These are phyloP conservation scores for Apiospora koreana DNA, from an alignment of 2,329 filamentous ascomycete species.

Conservation along the genomic window DNA sequence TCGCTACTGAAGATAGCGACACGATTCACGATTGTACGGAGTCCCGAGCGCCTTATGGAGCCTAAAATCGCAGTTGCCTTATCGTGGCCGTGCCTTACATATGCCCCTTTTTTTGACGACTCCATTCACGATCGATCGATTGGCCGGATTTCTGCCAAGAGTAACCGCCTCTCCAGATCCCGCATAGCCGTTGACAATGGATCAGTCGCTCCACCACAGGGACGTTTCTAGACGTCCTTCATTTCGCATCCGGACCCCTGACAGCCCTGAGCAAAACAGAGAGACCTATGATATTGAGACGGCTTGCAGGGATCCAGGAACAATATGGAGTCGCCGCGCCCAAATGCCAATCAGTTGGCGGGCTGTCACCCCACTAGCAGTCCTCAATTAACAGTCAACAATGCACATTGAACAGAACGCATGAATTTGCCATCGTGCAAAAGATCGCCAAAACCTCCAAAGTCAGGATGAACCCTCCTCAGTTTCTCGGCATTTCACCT, in stretches of 20 bases:
- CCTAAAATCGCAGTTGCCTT: no score
- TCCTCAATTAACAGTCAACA: slow-evolving; percentile 17
- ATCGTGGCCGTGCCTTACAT: no score
- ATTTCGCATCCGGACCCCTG: neutral
- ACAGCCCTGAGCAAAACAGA: no score
- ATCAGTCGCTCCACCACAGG: no score
- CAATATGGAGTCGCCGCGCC: neutral
- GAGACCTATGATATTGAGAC: neutral
- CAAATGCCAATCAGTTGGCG: slow-evolving; percentile 8
- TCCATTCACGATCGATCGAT: no score
- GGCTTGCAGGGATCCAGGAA: neutral
- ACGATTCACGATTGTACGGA: no score
- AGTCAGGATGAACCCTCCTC: neutral
- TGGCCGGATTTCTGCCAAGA: no score
- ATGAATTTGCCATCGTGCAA: slow-evolving; percentile 6
- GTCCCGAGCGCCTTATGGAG: no score
- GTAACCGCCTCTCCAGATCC: no score
- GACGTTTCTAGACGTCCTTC: neutral
- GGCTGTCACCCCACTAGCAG: slow-evolving; percentile 15
- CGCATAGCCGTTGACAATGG: no score
- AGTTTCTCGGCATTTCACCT: slow-evolving; percentile 1
- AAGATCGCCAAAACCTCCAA: neutral
- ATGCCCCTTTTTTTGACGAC: no score
- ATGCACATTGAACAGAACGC: slow-evolving; percentile 9
- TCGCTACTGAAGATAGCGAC: no score